These are phyloP conservation scores for Lotmaria passim DNA, from an alignment of 208 protist species.

Conservation along the genomic window DNA sequence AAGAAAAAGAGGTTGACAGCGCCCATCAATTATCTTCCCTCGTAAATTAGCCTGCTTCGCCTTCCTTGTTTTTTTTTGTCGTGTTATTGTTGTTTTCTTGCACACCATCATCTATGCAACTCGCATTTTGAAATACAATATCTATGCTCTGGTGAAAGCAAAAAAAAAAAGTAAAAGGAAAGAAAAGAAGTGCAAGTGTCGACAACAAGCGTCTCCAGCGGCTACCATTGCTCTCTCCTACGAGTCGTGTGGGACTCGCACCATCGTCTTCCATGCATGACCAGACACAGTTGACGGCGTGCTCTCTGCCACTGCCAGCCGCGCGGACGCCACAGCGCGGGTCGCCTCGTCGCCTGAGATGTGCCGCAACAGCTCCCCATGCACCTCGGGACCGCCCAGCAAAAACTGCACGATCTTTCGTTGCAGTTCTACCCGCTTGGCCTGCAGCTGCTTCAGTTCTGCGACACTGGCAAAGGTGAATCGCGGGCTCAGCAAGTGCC, in stretches of 20 bases:
- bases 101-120: too few species aligned
- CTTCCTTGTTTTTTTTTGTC: too few species aligned
- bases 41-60: too few species aligned
- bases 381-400: constrained; percentile 8
- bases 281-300: background rate
- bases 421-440: constrained; percentile 60
- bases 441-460: constrained; percentile 65
- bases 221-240: background rate
- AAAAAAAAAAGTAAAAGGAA: constrained; percentile 1
- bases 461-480: constrained; percentile 72
- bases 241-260: constrained; percentile 5
- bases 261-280: constrained; percentile 40
- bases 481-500: constrained; percentile 65
- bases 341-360: constrained; percentile 12
- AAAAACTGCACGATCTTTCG: constrained; percentile 36
- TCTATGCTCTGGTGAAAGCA: too few species aligned
- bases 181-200: too few species aligned
- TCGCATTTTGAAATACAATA: too few species aligned
- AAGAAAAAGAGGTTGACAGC: too few species aligned
- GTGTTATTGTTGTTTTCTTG: too few species aligned
- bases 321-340: constrained; percentile 18
- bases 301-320: constrained; percentile 23
- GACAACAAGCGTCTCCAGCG: too few species aligned
- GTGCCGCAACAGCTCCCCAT: constrained; percentile 15
- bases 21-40: too few species aligned